A percentile compares a stretch with the other conserved stretches of the same genome.
Conservation (phyloP, 2,329 filamentous ascomycete species). For the Magnaporthiopsis rhizophila region DNA sequence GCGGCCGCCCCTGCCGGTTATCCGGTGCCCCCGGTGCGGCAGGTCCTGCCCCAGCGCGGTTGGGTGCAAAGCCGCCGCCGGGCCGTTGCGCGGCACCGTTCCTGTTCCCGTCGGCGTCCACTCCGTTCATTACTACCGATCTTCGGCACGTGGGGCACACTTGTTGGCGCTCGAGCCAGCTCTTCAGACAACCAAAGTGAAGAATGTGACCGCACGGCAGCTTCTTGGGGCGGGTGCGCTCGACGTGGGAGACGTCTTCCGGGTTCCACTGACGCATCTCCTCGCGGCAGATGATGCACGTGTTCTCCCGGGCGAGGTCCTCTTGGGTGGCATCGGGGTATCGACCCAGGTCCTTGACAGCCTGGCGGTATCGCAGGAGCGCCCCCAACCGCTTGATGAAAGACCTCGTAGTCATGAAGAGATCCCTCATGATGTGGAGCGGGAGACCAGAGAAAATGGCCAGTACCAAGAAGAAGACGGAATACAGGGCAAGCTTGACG, state of each 20-base stretch:
- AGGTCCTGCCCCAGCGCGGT: slow-evolving; percentile 18
- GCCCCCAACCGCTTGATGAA: slow-evolving; percentile 87
- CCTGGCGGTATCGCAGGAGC: slow-evolving; percentile 81
- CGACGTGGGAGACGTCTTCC: slow-evolving; percentile 60
- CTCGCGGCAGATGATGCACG: slow-evolving; percentile 96
- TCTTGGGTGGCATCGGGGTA: slow-evolving; percentile 87
- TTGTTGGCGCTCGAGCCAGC: slow-evolving; percentile 95
- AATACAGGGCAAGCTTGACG: slow-evolving; percentile 81
- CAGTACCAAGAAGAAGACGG: slow-evolving; percentile 87
- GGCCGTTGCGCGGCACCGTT: slow-evolving; percentile 16
- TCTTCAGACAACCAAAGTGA: slow-evolving; percentile 88
- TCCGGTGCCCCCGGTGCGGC: slow-evolving; percentile 24
- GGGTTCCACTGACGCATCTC: slow-evolving; percentile 80
- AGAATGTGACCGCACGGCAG: slow-evolving; percentile 93
- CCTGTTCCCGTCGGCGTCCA: slow-evolving; percentile 17
- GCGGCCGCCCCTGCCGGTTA: slow-evolving; percentile 21
- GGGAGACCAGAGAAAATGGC: slow-evolving; percentile 91
- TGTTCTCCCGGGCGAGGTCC: slow-evolving; percentile 78
- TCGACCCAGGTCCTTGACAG: slow-evolving; percentile 87
- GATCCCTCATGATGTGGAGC: slow-evolving; percentile 92
- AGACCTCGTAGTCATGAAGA: slow-evolving; percentile 88
- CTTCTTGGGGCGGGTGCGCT: slow-evolving; percentile 86
- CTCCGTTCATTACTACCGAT: slow-evolving; percentile 58
- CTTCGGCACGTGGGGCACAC: slow-evolving; percentile 91
- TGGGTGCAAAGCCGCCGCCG: slow-evolving; percentile 7